Evolutionary conservation across 371 early-diverging fungal genomes (phyloP).

Genomic region (Caulochytrium protostelioides): DNA sequence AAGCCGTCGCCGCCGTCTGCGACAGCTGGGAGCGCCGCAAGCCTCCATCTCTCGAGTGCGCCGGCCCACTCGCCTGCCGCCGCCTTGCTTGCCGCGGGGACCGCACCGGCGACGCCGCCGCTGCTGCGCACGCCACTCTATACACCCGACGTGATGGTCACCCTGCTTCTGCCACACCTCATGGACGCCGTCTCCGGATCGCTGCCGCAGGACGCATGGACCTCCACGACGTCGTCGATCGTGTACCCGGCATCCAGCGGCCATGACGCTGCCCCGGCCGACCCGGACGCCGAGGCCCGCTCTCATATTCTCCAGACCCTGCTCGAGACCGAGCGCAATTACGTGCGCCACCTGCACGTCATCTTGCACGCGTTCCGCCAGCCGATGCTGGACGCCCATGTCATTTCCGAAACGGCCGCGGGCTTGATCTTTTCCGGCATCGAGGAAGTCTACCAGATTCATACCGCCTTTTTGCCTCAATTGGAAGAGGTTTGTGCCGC

Average conservation of each 20-base stretch:
- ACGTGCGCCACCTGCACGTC: slow-evolving; percentile 11
- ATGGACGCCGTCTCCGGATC: slow-evolving; percentile 19
- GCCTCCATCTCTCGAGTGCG: too few relatives aligned
- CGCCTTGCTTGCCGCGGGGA: too few relatives aligned
- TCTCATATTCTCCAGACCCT: slow-evolving; percentile 16
- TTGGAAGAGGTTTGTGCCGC: slow-evolving; percentile 11
- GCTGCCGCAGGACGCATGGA: slow-evolving; percentile 18
- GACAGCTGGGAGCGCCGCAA: too few relatives aligned
- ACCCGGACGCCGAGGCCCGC: not conserved
- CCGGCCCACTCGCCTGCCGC: too few relatives aligned
- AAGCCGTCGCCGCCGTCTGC: too few relatives aligned
- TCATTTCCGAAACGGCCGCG: slow-evolving; percentile 7
- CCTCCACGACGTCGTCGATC: slow-evolving; percentile 2
- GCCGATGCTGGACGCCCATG: slow-evolving; percentile 7
- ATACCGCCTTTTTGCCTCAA: slow-evolving; percentile 9
- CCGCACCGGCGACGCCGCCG: too few relatives aligned
- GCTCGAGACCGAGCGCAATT: slow-evolving; percentile 17
- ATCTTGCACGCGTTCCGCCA: slow-evolving; percentile 10
- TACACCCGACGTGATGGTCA: slow-evolving; percentile 14
- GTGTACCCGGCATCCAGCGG: not conserved
- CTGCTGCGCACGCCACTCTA: slow-evolving; percentile 13
- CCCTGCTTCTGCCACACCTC: slow-evolving; percentile 12
- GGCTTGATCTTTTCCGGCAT: slow-evolving; percentile 16
- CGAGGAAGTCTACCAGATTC: slow-evolving; percentile 14
- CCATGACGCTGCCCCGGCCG: not conserved